Evolutionary conservation across 192 early-diverging fungal species (phyloP).

Genomic region (Spizellomyces punctatus): DNA sequence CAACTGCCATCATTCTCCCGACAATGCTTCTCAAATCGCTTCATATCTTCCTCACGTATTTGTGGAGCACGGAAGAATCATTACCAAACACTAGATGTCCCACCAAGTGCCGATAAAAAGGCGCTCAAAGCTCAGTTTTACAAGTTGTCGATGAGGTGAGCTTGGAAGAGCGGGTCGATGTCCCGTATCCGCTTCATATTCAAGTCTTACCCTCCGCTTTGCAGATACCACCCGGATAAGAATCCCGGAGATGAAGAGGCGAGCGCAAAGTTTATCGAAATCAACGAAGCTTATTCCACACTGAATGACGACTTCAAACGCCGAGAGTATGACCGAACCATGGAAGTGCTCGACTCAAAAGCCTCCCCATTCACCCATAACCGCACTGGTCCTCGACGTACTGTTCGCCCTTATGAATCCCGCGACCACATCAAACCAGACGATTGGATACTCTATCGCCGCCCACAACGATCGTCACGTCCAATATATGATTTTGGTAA

Average conservation of each 20-base stretch:
- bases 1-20: too few species aligned
- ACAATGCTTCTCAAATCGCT: not conserved
- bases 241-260: slow-evolving; percentile 72
- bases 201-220: not conserved
- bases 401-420: slow-evolving; percentile 1
- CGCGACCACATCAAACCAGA: slow-evolving; percentile 38
- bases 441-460: slow-evolving; percentile 50
- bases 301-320: slow-evolving; percentile 72
- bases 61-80: slow-evolving; percentile 12
- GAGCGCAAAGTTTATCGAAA: slow-evolving; percentile 69
- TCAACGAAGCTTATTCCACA: slow-evolving; percentile 86
- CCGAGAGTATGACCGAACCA: slow-evolving; percentile 74
- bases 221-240: slow-evolving; percentile 77
- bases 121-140: slow-evolving; percentile 73
- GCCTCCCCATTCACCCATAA: not conserved
- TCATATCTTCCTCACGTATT: not conserved
- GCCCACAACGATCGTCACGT: not conserved
- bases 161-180: not conserved
- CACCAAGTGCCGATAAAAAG: slow-evolving; percentile 36
- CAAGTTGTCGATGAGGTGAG: slow-evolving; percentile 66
- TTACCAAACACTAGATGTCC: slow-evolving; percentile 40
- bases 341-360: slow-evolving; percentile 7
- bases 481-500: slow-evolving; percentile 30
- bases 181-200: not conserved
- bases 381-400: slow-evolving; percentile 5